Evolutionary conservation across 1,284 basidiomycete species (phyloP).

Genomic region (Pascua sp.): DNA sequence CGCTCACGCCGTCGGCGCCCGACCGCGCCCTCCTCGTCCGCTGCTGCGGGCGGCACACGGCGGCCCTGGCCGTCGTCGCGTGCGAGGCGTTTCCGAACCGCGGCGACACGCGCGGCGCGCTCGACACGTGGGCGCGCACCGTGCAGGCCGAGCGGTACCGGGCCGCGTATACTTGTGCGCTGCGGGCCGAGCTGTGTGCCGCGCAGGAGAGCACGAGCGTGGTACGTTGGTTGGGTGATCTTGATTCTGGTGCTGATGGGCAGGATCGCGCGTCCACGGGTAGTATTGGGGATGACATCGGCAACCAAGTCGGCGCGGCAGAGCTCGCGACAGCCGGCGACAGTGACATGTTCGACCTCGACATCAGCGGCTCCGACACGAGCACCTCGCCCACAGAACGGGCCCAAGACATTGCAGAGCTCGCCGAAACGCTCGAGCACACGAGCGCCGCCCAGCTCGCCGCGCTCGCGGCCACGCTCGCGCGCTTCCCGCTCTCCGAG

Average conservation of each 20-base stretch:
- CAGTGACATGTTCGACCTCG: too few relatives aligned
- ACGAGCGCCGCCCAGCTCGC: not conserved
- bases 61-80: slow-evolving; percentile 1
- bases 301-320: too few relatives aligned
- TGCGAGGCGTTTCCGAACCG: not conserved
- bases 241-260: not conserved
- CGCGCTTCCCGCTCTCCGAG: not conserved
- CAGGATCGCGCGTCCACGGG: too few relatives aligned
- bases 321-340: too few relatives aligned
- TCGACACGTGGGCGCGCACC: not conserved
- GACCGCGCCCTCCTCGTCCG: not conserved
- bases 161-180: not conserved
- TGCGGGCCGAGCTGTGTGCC: not conserved
- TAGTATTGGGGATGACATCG: too few relatives aligned
- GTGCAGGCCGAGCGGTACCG: not conserved
- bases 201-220: not conserved
- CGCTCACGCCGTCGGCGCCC: not conserved
- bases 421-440: not conserved
- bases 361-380: too few relatives aligned
- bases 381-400: not conserved
- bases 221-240: not conserved
- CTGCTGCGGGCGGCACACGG: slow-evolving; percentile 1
- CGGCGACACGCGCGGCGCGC: not conserved
- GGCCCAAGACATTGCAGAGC: not conserved
- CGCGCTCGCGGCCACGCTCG: not conserved